phyloP scores from a whole-genome alignment of 768 basidiomycete species.

The Phaeotremella skinneri region DNA sequence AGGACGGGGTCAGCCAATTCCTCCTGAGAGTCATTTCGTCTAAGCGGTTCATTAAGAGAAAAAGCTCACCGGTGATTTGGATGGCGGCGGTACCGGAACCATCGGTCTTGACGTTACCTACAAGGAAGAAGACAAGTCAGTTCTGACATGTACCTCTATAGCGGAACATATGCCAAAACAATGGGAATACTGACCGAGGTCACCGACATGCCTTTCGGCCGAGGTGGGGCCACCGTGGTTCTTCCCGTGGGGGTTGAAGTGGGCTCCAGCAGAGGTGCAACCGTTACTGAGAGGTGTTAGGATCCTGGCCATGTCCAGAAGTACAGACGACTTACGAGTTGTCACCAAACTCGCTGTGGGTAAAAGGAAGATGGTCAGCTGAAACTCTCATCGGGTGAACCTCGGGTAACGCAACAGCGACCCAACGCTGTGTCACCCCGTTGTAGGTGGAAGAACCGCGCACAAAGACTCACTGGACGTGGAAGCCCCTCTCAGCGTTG shows the following conservation, averaged over 20 bases:
- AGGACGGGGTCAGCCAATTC: not conserved
- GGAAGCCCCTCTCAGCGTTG: conserved; percentile 67
- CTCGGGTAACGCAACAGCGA: too few relatives aligned
- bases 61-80: conserved; percentile 54
- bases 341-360: conserved; percentile 60
- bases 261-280: conserved; percentile 63
- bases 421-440: too few relatives aligned
- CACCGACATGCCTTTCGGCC: conserved; percentile 62
- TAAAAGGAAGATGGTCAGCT: conserved; percentile 15
- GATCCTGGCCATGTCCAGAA: not conserved
- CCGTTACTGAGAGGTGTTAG: conserved; percentile 35
- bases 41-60: too few relatives aligned
- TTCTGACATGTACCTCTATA: too few relatives aligned
- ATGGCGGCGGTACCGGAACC: conserved; percentile 61
- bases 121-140: too few relatives aligned
- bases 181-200: conserved; percentile 54
- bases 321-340: conserved; percentile 56
- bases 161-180: too few relatives aligned
- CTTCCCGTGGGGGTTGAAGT: conserved; percentile 70
- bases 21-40: not conserved
- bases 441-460: not conserved
- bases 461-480: conserved; percentile 67
- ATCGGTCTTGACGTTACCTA: conserved; percentile 72
- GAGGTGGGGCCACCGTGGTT: conserved; percentile 64
- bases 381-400: too few relatives aligned